Evolutionary conservation across 75 land plant species (phyloP).

Genomic region (Sequoiadendron giganteum): DNA sequence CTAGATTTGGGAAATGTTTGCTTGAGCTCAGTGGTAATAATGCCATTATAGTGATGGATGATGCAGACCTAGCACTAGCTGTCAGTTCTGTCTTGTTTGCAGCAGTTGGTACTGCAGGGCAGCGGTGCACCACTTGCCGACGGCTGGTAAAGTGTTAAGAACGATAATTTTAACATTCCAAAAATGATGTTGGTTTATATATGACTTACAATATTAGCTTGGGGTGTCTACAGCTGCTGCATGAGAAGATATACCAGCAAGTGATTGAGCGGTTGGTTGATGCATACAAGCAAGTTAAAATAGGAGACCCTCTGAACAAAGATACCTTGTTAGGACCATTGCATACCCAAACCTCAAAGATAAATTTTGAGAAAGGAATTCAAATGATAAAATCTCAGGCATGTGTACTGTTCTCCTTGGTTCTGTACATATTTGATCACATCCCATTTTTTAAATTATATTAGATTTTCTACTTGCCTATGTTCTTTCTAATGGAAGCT

Average conservation of each 20-base stretch:
- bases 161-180: neutral
- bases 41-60: conserved; percentile 95
- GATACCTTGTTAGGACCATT: conserved; percentile 89
- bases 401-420: conserved; percentile 7
- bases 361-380: conserved; percentile 70
- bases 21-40: conserved; percentile 97
- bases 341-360: conserved; percentile 65
- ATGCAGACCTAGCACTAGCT: conserved; percentile 81
- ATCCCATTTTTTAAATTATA: neutral
- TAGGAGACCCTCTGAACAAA: conserved; percentile 86
- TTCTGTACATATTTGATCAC: neutral
- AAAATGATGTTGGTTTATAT: neutral
- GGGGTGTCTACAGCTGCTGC: conserved; percentile 57
- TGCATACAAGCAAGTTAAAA: conserved; percentile 84
- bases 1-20: conserved; percentile 88
- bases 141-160: conserved; percentile 62
- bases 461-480: neutral
- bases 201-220: neutral
- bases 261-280: conserved; percentile 67
- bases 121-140: conserved; percentile 94
- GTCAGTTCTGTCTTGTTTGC: conserved; percentile 94
- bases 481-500: neutral
- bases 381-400: conserved; percentile 81
- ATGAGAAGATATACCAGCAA: conserved; percentile 70
- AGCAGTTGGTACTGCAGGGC: conserved; percentile 98